Conservation (phyloP, 768 basidiomycete species). For the Hypholoma sublateritium region DNA sequence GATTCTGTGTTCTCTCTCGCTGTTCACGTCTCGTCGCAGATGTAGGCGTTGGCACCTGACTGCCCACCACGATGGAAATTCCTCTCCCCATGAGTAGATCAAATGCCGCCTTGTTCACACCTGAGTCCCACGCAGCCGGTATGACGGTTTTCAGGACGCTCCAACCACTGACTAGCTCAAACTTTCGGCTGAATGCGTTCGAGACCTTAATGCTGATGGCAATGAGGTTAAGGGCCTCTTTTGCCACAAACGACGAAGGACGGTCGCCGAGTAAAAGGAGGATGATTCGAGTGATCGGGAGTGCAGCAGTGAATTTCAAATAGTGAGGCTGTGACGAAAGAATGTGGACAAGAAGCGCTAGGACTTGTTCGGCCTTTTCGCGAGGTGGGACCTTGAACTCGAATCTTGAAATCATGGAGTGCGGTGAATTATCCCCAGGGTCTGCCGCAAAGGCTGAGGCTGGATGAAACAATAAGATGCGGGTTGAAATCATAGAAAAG, state of each 20-base stretch:
- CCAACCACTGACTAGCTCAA: constrained; percentile 88
- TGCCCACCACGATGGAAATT: not conserved
- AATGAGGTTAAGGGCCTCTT: constrained; percentile 61
- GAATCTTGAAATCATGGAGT: constrained; percentile 55
- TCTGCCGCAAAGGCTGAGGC: constrained; percentile 7
- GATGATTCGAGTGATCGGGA: constrained; percentile 78
- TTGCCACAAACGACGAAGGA: constrained; percentile 60
- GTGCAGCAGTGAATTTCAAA: constrained; percentile 66
- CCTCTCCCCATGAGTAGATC: constrained; percentile 59
- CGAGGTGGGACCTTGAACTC: constrained; percentile 43
- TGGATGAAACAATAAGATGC: constrained; percentile 1
- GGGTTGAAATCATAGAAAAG: constrained; percentile 4
- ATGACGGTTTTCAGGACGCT: constrained; percentile 66
- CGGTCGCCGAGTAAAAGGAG: constrained; percentile 78
- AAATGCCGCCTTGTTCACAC: constrained; percentile 67
- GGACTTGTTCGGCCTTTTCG: constrained; percentile 67
- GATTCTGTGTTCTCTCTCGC: constrained; percentile 22
- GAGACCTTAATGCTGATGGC: constrained; percentile 53
- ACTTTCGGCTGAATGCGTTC: constrained; percentile 71
- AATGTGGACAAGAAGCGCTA: constrained; percentile 63
- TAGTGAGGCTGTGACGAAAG: constrained; percentile 58
- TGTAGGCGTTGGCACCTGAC: constrained; percentile 19
- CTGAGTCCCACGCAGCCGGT: constrained; percentile 65
- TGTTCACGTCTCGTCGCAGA: constrained; percentile 18
- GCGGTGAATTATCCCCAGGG: constrained; percentile 45